Percentiles rank a stretch among this genome's conserved stretches.
phyloP scores from a whole-genome alignment of 768 basidiomycete species.

The Boletus coccyginus region DNA sequence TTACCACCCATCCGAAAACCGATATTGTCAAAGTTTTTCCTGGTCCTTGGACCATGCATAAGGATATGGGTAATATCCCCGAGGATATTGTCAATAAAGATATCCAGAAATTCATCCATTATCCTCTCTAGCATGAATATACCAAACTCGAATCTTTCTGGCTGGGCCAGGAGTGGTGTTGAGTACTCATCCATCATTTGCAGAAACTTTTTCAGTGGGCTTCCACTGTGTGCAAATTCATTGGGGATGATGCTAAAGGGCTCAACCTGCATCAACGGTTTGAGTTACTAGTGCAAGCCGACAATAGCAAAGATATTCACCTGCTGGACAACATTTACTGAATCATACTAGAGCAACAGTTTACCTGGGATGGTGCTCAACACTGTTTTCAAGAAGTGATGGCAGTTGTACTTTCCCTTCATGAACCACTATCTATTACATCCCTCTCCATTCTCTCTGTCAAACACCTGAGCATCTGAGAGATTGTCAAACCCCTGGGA shows the following conservation, averaged over 20 bases:
- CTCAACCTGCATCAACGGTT: not conserved
- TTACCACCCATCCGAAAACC: conserved; percentile 12
- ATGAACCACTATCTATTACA: not conserved
- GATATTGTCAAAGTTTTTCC: conserved; percentile 8
- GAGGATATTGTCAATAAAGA: not conserved
- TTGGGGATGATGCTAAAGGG: conserved; percentile 3
- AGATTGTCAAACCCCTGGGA: not conserved
- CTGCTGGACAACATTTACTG: not conserved
- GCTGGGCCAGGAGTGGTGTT: conserved; percentile 7
- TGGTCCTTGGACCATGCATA: conserved; percentile 1
- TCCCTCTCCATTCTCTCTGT: too few relatives aligned
- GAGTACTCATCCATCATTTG: conserved; percentile 10
- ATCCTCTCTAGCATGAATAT: not conserved
- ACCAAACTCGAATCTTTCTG: not conserved
- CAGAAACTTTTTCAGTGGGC: conserved; percentile 28
- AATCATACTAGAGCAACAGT: not conserved
- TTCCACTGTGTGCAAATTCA: conserved; percentile 13
- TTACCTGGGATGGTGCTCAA: not conserved
- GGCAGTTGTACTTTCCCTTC: not conserved
- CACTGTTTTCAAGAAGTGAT: not conserved
- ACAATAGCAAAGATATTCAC: not conserved
- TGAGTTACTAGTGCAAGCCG: not conserved
- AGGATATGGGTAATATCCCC: conserved; percentile 10
- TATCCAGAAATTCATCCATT: not conserved
- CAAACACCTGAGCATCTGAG: too few relatives aligned